A percentile compares a stretch with the other conserved stretches of the same genome.
phyloP scores from a whole-genome alignment of 2,329 filamentous ascomycete species.

The Septoria linicola region DNA sequence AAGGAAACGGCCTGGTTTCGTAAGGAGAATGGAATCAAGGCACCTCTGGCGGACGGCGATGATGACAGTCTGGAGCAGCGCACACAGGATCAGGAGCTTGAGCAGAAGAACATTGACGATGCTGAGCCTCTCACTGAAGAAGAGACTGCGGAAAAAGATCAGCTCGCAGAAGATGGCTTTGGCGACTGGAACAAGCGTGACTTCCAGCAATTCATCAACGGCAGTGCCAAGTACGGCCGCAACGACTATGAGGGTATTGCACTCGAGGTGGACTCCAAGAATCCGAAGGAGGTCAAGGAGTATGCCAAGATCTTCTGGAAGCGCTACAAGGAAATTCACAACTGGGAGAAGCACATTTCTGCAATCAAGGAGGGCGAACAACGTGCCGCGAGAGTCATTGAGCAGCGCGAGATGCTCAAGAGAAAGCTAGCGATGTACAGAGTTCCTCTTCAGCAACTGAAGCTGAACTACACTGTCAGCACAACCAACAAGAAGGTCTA shows the following conservation, averaged over 20 bases:
- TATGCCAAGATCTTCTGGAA: constrained; percentile 98
- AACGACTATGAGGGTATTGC: constrained; percentile 82
- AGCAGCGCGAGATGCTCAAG: constrained; percentile 87
- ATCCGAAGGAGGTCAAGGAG: constrained; percentile 75
- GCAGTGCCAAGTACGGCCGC: constrained; percentile 87
- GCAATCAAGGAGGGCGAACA: constrained; percentile 93
- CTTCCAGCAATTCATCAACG: constrained; percentile 97
- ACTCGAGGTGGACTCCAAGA: constrained; percentile 88
- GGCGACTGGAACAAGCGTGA: constrained; percentile 94
- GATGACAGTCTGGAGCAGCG: constrained; percentile 85
- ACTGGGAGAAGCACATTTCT: constrained; percentile 84
- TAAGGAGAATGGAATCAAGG: constrained; percentile 95
- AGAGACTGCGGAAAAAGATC: constrained; percentile 82
- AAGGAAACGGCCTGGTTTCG: constrained; percentile 94
- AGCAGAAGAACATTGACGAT: constrained; percentile 91
- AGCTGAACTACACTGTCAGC: constrained; percentile 97
- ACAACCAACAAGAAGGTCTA: constrained; percentile 99
- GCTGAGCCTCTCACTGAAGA: constrained; percentile 84
- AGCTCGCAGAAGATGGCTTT: constrained; percentile 80
- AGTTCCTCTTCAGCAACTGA: constrained; percentile 95
- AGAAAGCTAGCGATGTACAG: constrained; percentile 97
- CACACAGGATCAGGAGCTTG: constrained; percentile 79
- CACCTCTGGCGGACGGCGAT: constrained; percentile 80
- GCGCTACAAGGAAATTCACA: constrained; percentile 83
- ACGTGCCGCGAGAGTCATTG: constrained; percentile 80